Evolutionary conservation across 495 filamentous ascomycete species (phyloP).

Genomic region (Neurospora sublineolata): DNA sequence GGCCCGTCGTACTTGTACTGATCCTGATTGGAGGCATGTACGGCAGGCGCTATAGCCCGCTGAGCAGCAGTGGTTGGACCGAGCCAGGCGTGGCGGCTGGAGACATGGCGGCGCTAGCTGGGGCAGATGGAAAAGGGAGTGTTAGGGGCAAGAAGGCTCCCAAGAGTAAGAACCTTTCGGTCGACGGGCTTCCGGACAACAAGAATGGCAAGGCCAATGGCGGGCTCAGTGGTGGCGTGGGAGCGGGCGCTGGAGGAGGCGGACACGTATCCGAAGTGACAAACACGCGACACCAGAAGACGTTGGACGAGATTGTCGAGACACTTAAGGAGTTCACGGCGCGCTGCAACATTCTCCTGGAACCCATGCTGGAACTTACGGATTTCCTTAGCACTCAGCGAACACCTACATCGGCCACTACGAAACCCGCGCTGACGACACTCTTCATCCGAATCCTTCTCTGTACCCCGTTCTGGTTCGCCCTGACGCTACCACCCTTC

Average conservation of each 20-base stretch:
- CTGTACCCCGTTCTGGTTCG: slow-evolving; percentile 78
- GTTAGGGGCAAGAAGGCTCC: slow-evolving; percentile 10
- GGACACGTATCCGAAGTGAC: slow-evolving; percentile 49
- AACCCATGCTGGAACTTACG: slow-evolving; percentile 76
- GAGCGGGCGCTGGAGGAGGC: slow-evolving; percentile 26
- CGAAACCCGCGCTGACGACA: slow-evolving; percentile 77
- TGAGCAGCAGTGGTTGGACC: slow-evolving; percentile 74
- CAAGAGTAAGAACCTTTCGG: slow-evolving; percentile 22
- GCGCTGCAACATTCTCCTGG: slow-evolving; percentile 81
- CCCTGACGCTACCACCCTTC: slow-evolving; percentile 67
- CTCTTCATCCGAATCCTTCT: slow-evolving; percentile 82
- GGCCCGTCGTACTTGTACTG: slow-evolving; percentile 70
- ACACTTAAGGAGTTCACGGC: slow-evolving; percentile 78
- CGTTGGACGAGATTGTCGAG: slow-evolving; percentile 93
- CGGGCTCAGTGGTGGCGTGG: slow-evolving; percentile 4
- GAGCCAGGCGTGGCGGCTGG: slow-evolving; percentile 23
- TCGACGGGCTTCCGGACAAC: slow-evolving; percentile 27
- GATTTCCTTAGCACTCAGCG: slow-evolving; percentile 88
- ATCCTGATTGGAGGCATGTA: slow-evolving; percentile 87
- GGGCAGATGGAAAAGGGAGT: slow-evolving; percentile 10
- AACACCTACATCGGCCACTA: slow-evolving; percentile 85
- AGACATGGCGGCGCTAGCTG: slow-evolving; percentile 4
- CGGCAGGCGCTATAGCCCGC: slow-evolving; percentile 72
- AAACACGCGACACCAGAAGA: slow-evolving; percentile 60
- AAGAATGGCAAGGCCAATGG: slow-evolving; percentile 38